These are phyloP conservation scores for Erigeron philadelphicus DNA, from an alignment of 140 eudicot genomes.

Conservation along the genomic window DNA sequence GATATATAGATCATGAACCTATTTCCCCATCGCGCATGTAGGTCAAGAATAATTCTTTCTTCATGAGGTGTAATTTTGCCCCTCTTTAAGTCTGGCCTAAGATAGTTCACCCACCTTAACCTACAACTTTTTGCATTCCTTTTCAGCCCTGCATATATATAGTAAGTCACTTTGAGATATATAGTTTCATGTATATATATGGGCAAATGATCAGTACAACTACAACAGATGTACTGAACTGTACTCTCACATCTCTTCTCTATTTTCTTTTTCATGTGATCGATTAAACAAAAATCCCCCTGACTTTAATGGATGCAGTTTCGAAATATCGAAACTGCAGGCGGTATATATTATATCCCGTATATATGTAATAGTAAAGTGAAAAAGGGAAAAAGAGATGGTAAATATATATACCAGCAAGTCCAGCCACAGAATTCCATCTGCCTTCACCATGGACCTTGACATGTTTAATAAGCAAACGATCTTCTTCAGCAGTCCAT, in stretches of 20 bases:
- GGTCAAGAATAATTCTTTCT: conserved; percentile 56
- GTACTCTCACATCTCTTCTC: too few species aligned
- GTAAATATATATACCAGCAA: conserved; percentile 45
- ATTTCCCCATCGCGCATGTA: conserved; percentile 91
- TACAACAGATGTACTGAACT: too few species aligned
- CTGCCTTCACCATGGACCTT: conserved; percentile 82
- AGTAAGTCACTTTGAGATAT: neutral
- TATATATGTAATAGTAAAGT: too few species aligned
- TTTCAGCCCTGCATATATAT: conserved; percentile 46
- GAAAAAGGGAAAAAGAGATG: neutral
- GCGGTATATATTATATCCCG: too few species aligned
- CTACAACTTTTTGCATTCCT: conserved; percentile 94
- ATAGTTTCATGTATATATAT: too few species aligned
- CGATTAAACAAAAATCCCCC: too few species aligned
- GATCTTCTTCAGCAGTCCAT: conserved; percentile 91
- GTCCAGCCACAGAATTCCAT: conserved; percentile 83
- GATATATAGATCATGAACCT: conserved; percentile 35
- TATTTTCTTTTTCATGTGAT: too few species aligned
- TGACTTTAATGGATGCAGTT: too few species aligned
- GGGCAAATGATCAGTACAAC: too few species aligned
- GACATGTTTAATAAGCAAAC: conserved; percentile 63
- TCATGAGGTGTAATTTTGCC: conserved; percentile 80
- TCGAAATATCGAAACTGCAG: too few species aligned
- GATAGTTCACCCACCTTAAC: conserved; percentile 90
- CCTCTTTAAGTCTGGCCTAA: conserved; percentile 84